A percentile compares a stretch with the other conserved stretches of the same genome.
Conservation (phyloP, 2,329 filamentous ascomycete species). For the Paecilomyces sp. region DNA sequence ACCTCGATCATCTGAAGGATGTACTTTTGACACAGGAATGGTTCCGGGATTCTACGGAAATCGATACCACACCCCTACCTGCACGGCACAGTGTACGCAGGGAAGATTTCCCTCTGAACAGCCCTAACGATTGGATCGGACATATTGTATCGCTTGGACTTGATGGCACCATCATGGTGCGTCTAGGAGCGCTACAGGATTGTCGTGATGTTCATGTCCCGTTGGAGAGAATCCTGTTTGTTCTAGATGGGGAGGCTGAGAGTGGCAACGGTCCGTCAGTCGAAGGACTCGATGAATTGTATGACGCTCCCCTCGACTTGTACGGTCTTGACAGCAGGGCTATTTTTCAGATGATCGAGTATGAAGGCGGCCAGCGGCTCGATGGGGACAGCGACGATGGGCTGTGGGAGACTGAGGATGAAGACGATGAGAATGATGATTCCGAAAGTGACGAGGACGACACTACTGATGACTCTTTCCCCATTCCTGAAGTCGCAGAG, state of each 20-base stretch:
- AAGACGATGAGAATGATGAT: slow-evolving; percentile 17
- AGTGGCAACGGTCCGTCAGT: background rate
- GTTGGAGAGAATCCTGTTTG: slow-evolving; percentile 43
- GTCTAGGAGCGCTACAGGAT: slow-evolving; percentile 45
- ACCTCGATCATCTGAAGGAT: slow-evolving; percentile 12
- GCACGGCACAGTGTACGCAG: slow-evolving; percentile 12
- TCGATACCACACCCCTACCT: slow-evolving; percentile 10
- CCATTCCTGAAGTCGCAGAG: slow-evolving; percentile 6
- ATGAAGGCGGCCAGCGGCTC: slow-evolving; percentile 36
- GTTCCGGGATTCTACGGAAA: slow-evolving; percentile 12
- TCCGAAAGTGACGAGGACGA: background rate
- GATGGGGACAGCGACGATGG: slow-evolving; percentile 37
- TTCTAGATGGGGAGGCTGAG: slow-evolving; percentile 25
- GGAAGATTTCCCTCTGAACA: slow-evolving; percentile 4
- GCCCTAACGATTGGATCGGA: slow-evolving; percentile 45
- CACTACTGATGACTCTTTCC: background rate
- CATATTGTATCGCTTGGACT: slow-evolving; percentile 49
- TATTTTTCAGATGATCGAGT: slow-evolving; percentile 30
- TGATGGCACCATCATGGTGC: slow-evolving; percentile 47
- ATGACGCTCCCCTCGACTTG: slow-evolving; percentile 8
- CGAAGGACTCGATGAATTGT: slow-evolving; percentile 12
- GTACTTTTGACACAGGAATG: slow-evolving; percentile 10
- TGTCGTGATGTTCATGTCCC: slow-evolving; percentile 44
- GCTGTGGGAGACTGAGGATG: slow-evolving; percentile 35
- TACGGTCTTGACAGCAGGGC: slow-evolving; percentile 13